A percentile compares a stretch with the other conserved stretches of the same genome.
Evolutionary conservation across 1,139 yeast species (phyloP).

Genomic region (Yamadazyma triangularis): DNA sequence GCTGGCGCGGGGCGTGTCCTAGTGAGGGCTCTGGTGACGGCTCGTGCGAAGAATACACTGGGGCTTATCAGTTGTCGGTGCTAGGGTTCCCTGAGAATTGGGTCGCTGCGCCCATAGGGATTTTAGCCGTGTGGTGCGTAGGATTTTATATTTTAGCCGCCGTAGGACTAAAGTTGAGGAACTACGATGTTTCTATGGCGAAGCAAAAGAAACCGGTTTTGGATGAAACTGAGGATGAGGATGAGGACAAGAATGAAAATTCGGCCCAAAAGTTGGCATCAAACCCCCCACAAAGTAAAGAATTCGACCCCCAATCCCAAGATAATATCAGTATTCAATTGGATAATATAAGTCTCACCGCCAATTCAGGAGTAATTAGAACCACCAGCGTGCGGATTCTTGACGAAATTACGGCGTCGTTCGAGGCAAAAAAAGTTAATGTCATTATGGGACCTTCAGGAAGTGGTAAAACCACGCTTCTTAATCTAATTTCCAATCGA

Average conservation of each 20-base stretch:
- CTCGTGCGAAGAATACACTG: slow-evolving; percentile 43
- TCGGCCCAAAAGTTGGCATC: background rate
- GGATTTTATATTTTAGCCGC: slow-evolving; percentile 52
- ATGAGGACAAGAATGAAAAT: slow-evolving; percentile 4
- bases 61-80: slow-evolving; percentile 48
- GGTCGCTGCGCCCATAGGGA: slow-evolving; percentile 62
- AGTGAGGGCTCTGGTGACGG: slow-evolving; percentile 22
- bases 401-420: slow-evolving; percentile 50
- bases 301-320: slow-evolving; percentile 14
- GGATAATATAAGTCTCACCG: slow-evolving; percentile 9
- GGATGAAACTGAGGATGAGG: slow-evolving; percentile 26
- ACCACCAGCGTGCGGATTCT: slow-evolving; percentile 20
- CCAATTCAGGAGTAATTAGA: slow-evolving; percentile 3
- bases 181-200: slow-evolving; percentile 53
- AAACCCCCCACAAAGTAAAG: slow-evolving; percentile 2
- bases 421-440: slow-evolving; percentile 61
- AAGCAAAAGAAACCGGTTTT: slow-evolving; percentile 33
- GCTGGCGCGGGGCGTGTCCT: slow-evolving; percentile 56
- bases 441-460: slow-evolving; percentile 92
- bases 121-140: slow-evolving; percentile 54
- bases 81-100: slow-evolving; percentile 64
- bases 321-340: slow-evolving; percentile 18
- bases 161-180: slow-evolving; percentile 39
- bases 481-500: slow-evolving; percentile 67
- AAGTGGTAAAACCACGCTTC: slow-evolving; percentile 74